phyloP scores from a whole-genome alignment of 2,329 filamentous ascomycete species.

The Pseudogymnoascus sp. region DNA sequence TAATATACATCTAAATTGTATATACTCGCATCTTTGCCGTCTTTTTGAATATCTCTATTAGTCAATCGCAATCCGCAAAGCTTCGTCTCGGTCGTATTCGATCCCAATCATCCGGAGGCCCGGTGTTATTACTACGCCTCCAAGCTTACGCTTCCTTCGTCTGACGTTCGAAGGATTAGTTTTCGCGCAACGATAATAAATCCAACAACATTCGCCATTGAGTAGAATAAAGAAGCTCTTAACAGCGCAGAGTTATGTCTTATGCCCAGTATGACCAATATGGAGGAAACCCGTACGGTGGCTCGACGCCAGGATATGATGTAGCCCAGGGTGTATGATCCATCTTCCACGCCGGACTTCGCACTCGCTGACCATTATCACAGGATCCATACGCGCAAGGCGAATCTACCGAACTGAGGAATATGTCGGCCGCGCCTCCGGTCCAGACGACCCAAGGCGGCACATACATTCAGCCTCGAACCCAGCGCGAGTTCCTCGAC shows the following conservation, averaged over 20 bases:
- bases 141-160: slow-evolving; percentile 4
- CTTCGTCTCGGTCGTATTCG: neutral
- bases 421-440: slow-evolving; percentile 23
- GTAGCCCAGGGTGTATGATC: slow-evolving; percentile 14
- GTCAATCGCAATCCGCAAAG: neutral
- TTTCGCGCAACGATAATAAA: slow-evolving; percentile 2
- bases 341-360: neutral
- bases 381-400: slow-evolving; percentile 18
- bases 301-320: slow-evolving; percentile 34
- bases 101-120: neutral
- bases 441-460: slow-evolving; percentile 16
- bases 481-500: slow-evolving; percentile 60
- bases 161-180: neutral
- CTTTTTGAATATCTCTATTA: neutral
- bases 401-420: slow-evolving; percentile 19
- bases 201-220: neutral
- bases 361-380: slow-evolving; percentile 5
- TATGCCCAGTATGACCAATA: slow-evolving; percentile 52
- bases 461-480: slow-evolving; percentile 37
- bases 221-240: neutral
- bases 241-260: slow-evolving; percentile 40
- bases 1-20: neutral
- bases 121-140: neutral
- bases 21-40: neutral
- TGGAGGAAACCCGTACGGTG: slow-evolving; percentile 53